Evolutionary conservation across 1,284 basidiomycete species (phyloP).

Genomic region (Apiotrichum akiyoshidainum): DNA sequence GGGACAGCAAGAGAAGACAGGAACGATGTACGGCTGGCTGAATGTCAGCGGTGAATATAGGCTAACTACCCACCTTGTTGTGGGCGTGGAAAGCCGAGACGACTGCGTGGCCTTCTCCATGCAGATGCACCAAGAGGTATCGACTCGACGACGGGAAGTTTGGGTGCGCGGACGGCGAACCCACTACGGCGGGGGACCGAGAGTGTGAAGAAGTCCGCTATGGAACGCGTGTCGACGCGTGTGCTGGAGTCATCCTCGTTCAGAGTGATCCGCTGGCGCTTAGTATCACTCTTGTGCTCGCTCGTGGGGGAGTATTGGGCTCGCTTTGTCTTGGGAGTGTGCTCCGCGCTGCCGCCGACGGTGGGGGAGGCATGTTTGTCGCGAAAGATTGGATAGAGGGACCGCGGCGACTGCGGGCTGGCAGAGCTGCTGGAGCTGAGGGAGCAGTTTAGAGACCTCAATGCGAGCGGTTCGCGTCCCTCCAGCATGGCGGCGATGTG

Average conservation of each 20-base stretch:
- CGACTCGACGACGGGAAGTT: neutral
- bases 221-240: neutral
- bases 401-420: neutral
- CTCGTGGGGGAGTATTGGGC: neutral
- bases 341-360: neutral
- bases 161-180: neutral
- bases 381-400: slow-evolving; percentile 2
- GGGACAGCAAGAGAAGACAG: neutral
- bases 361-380: neutral
- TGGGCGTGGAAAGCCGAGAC: neutral
- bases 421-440: neutral
- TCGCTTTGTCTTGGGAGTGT: neutral
- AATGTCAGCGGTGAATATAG: neutral
- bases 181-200: neutral
- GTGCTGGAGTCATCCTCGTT: neutral
- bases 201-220: neutral
- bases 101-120: neutral
- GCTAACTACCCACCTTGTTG: too few species aligned
- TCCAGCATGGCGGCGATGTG: neutral
- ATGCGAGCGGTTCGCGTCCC: neutral
- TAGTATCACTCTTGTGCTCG: neutral
- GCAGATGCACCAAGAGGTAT: too few species aligned
- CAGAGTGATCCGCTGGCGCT: neutral
- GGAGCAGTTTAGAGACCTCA: neutral
- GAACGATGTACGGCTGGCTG: neutral